A percentile compares a stretch with the other conserved stretches of the same genome.
Conservation (phyloP, 129 eudicot genomes). For the Flaveria ramosissima region DNA sequence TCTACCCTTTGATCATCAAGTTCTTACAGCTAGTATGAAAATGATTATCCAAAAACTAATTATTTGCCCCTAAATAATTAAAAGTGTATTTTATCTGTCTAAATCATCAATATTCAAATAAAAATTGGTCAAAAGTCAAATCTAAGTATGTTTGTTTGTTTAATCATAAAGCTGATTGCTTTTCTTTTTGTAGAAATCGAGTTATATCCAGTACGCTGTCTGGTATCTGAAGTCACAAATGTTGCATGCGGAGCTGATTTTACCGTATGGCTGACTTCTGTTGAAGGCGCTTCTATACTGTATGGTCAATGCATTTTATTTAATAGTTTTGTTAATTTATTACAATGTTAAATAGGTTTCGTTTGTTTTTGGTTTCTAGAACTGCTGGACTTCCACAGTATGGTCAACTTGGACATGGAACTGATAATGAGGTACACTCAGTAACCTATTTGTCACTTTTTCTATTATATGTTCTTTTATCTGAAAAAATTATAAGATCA, state of each 20-base stretch:
- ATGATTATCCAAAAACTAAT: not conserved
- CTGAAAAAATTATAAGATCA: not conserved
- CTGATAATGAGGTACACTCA: conserved; percentile 78
- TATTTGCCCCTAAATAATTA: not conserved
- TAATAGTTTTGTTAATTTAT: not conserved
- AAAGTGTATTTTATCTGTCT: not conserved
- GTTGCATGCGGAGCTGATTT: conserved; percentile 90
- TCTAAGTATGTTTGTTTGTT: too few species aligned
- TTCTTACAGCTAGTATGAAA: too few species aligned
- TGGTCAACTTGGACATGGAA: conserved; percentile 98
- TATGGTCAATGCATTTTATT: conserved; percentile 47
- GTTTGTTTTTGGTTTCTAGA: conserved; percentile 27
- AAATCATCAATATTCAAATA: too few species aligned
- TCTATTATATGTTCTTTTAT: too few species aligned
- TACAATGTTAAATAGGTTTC: not conserved
- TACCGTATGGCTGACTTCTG: conserved; percentile 86
- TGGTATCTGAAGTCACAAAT: conserved; percentile 62
- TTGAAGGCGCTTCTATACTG: conserved; percentile 85
- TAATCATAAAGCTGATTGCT: not conserved
- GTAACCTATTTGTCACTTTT: not conserved
- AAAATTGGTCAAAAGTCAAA: too few species aligned
- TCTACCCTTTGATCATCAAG: too few species aligned
- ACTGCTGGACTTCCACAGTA: conserved; percentile 99
- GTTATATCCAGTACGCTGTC: conserved; percentile 77
- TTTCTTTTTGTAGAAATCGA: conserved; percentile 57